Conservation (phyloP, 768 basidiomycete species). For the Boletus edulis region DNA sequence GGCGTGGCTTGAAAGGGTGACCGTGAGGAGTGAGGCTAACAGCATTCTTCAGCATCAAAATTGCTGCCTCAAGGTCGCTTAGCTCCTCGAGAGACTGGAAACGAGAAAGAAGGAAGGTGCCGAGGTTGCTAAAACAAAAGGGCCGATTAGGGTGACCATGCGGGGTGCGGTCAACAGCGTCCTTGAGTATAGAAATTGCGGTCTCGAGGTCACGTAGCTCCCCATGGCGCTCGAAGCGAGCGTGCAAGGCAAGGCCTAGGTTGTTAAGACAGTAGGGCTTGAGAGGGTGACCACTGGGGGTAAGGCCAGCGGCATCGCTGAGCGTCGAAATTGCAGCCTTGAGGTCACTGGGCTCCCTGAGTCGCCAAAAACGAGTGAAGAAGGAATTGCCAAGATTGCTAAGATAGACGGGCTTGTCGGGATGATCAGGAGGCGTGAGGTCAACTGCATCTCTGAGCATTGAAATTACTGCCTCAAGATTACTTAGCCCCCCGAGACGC, state of each 20-base stretch:
- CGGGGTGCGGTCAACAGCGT: background rate
- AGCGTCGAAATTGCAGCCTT: background rate
- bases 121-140: background rate
- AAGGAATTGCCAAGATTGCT: background rate
- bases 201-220: background rate
- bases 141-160: background rate
- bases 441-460: background rate
- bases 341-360: background rate
- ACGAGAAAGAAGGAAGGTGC: background rate
- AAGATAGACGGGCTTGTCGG: background rate
- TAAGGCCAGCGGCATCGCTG: background rate
- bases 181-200: background rate
- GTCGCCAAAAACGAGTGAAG: background rate
- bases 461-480: background rate
- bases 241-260: background rate
- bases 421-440: background rate
- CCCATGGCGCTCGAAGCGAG: background rate
- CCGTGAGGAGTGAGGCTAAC: background rate
- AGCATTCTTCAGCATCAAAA: no score
- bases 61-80: no score
- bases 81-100: no score
- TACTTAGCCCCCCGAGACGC: background rate
- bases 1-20: background rate
- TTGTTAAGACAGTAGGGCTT: background rate
- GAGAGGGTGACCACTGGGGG: background rate